phyloP scores from a whole-genome alignment of 148 eudicot genomes.

The Hydrangea macrophylla region DNA sequence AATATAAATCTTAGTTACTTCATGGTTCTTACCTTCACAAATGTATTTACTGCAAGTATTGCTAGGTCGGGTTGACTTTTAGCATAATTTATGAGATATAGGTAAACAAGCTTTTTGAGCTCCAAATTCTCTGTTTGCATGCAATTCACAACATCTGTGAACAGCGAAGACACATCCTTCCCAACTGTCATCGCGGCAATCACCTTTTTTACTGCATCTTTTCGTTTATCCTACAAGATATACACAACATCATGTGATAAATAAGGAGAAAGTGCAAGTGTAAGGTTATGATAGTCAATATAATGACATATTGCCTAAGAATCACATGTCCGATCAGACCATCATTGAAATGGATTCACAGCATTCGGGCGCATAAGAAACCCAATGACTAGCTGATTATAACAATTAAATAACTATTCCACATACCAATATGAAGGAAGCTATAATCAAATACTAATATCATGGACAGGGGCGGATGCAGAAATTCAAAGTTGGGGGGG shows the following conservation, averaged over 20 bases:
- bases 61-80: slow-evolving; percentile 99
- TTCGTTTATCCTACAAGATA: slow-evolving; percentile 79
- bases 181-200: slow-evolving; percentile 99
- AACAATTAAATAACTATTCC: too few relatives aligned
- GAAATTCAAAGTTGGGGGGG: too few relatives aligned
- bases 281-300: background rate
- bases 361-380: too few relatives aligned
- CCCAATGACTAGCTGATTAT: too few relatives aligned
- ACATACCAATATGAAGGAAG: too few relatives aligned
- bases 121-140: slow-evolving; percentile 99
- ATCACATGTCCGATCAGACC: background rate
- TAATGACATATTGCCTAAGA: background rate
- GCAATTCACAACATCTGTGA: slow-evolving; percentile 98
- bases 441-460: too few relatives aligned
- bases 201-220: slow-evolving; percentile 99
- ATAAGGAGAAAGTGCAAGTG: background rate
- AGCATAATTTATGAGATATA: slow-evolving; percentile 95
- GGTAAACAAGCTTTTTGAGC: slow-evolving; percentile 93
- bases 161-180: slow-evolving; percentile 94
- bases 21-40: slow-evolving; percentile 73
- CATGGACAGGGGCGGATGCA: too few relatives aligned
- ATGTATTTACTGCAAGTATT: slow-evolving; percentile 95
- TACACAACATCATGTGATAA: too few relatives aligned
- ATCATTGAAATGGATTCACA: background rate
- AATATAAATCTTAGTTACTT: background rate